Evolutionary conservation across 2,329 filamentous ascomycete genomes (phyloP), one percentile per base, ranked within the genome.

Genomic region (Fusarium graminum): DNA sequence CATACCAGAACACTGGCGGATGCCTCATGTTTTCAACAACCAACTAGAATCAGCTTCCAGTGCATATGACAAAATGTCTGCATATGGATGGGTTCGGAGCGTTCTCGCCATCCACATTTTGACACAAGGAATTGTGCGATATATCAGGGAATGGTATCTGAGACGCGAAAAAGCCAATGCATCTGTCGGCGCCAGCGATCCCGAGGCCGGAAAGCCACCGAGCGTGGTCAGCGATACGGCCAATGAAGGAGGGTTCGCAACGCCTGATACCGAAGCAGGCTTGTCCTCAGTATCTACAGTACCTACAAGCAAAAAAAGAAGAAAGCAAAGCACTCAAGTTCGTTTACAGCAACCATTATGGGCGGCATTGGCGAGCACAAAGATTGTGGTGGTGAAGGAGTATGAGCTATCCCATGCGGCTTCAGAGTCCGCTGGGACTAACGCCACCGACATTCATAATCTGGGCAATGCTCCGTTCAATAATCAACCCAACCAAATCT

Each of bases 341-440:
- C 86, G 94, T 77, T 92, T 93, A 76, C 90, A 93, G 75, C 94
- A 97, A 80, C 94, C 94, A 46, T 87, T 97, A 68, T 97, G 94
- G 94, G 93, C 94, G 67, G 94, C 94, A 45, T 86, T 97, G 71
- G 94, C 94, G 50, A 97, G 93, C 80, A 97, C 94, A 75, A 97
- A 97, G 84, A 94, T 97, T 76, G 94, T 95, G 72, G 93, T 97
- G 80, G 90, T 96, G 75, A 95, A 97, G 81, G 94, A 93, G 79
- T 92, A 92, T 72, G 91, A 93, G 79, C 87, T 96, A 76, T 94
- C 92, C 68, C 89, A 92, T 76, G 88, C 90, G 58, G 86, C 90
- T 61, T 87, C 87, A 54, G 91, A 93, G 79, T 90, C 89, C 49
- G 88, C 86, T 30, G 90, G 90, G 73, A 89, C 91, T 69, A 90